Evolutionary conservation across 495 filamentous ascomycete species (phyloP).

Genomic region (Daldinia childiae): DNA sequence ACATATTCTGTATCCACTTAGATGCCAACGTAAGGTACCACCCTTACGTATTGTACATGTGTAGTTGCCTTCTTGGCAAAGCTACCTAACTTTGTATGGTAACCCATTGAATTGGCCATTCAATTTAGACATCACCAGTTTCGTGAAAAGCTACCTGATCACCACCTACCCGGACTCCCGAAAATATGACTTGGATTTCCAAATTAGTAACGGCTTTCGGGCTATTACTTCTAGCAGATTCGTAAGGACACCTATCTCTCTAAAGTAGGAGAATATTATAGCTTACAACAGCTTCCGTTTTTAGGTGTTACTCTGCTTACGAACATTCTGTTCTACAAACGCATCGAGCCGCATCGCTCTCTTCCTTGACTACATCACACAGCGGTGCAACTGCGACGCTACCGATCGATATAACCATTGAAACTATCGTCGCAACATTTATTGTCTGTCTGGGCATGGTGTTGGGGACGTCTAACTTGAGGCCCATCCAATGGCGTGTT

Average conservation of each 20-base stretch:
- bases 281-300: slow-evolving; percentile 17
- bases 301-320: slow-evolving; percentile 84
- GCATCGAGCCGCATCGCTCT: slow-evolving; percentile 59
- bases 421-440: slow-evolving; percentile 76
- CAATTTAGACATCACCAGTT: slow-evolving; percentile 10
- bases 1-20: slow-evolving; percentile 16
- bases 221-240: slow-evolving; percentile 73
- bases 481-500: slow-evolving; percentile 81
- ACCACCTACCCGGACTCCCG: slow-evolving; percentile 3
- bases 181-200: slow-evolving; percentile 71
- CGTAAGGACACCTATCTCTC: slow-evolving; percentile 60
- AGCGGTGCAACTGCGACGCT: slow-evolving; percentile 52
- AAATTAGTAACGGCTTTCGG: slow-evolving; percentile 71
- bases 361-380: slow-evolving; percentile 54
- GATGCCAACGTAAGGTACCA: slow-evolving; percentile 1
- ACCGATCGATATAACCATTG: slow-evolving; percentile 80
- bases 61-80: neutral
- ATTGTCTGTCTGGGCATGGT: slow-evolving; percentile 76
- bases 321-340: slow-evolving; percentile 79
- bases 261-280: neutral
- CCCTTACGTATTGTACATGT: neutral
- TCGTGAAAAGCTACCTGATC: neutral
- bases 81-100: slow-evolving; percentile 6
- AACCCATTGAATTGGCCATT: slow-evolving; percentile 8
- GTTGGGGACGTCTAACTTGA: slow-evolving; percentile 70